Base-by-base conservation (phyloP, 257 asterid genomes). In the Buddleja alternifolia region DNA sequence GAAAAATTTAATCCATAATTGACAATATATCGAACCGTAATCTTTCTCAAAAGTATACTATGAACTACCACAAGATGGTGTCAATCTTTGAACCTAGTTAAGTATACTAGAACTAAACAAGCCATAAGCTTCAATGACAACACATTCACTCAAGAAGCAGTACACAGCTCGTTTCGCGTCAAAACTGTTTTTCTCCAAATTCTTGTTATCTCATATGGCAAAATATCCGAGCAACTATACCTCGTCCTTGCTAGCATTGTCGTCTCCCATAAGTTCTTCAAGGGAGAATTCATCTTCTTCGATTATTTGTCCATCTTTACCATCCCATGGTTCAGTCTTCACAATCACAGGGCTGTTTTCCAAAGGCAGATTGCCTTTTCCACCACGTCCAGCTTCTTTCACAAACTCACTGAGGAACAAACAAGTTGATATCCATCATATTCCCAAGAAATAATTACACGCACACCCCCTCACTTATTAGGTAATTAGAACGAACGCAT, bases 211-310 rank as follows among this genome's bases (percentile, higher is more conserved):
- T 73, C 66, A 10, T 17, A 54, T 34, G 68, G 64, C n/a, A 56
- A 66, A 19, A 52, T 34, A 53, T 8, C 12, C n/a, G n/a, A n/a
- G n/a, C n/a, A 34, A 51, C 70, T 84, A 86, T 45, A 90, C 76
- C 75, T 86, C 90, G 72, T 85, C 87, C 75, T 84, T 86, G 82
- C 70, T 69, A 15, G 8, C 76, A 58, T 54, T 67, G 66, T 84
- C 92, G 39, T 83, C 96, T 39, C 88, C 92, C 98, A 93, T 93
- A 60, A 93, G 89, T 77, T 93, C 98, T 21, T 93, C 98, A 14
- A 93, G 96, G 23, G 98, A 90, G 74, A 93, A 88, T 71, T 93
- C 98, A 8, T 93, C 98, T 72, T 93, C 98, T 84, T 93, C 98
- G 14, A 88, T 75, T 63, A 86, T 73, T 74, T 90, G 77, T 21